phyloP scores from a whole-genome alignment of 2,329 filamentous ascomycete species.

The Fusarium acutatum region DNA sequence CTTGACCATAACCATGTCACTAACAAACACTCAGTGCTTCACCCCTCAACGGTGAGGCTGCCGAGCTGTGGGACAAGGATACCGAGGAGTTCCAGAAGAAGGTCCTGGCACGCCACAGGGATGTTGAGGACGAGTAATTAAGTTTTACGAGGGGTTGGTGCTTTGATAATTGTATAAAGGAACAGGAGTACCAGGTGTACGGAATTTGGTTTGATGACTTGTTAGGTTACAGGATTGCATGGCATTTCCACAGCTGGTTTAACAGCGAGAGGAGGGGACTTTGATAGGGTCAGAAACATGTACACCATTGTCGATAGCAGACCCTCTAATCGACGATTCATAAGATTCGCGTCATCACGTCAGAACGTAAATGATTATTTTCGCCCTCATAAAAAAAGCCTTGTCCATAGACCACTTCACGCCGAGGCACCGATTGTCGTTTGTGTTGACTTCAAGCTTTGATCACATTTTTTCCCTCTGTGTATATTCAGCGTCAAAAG shows the following conservation, averaged over 20 bases:
- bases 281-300: slow-evolving; percentile 36
- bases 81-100: slow-evolving; percentile 86
- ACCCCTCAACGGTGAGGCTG: slow-evolving; percentile 94
- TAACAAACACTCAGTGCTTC: slow-evolving; percentile 67
- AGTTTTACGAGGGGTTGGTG: slow-evolving; percentile 10
- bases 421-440: slow-evolving; percentile 41
- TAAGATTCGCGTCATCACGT: slow-evolving; percentile 35
- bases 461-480: slow-evolving; percentile 49
- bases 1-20: background rate
- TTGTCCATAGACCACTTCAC: slow-evolving; percentile 40
- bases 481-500: slow-evolving; percentile 53
- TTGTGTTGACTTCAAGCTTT: slow-evolving; percentile 42
- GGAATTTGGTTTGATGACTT: slow-evolving; percentile 43
- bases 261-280: slow-evolving; percentile 25
- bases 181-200: slow-evolving; percentile 54
- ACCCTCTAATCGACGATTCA: slow-evolving; percentile 40
- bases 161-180: slow-evolving; percentile 45
- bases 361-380: slow-evolving; percentile 36
- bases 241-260: slow-evolving; percentile 35
- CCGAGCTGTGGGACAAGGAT: slow-evolving; percentile 94
- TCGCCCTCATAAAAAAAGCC: slow-evolving; percentile 32
- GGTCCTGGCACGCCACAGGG: slow-evolving; percentile 68
- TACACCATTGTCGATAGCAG: slow-evolving; percentile 41
- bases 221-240: slow-evolving; percentile 48
- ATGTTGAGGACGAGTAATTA: slow-evolving; percentile 69